These are phyloP conservation scores for Neofusicoccum cordaticola DNA, from an alignment of 2,329 filamentous ascomycete species.

Conservation along the genomic window DNA sequence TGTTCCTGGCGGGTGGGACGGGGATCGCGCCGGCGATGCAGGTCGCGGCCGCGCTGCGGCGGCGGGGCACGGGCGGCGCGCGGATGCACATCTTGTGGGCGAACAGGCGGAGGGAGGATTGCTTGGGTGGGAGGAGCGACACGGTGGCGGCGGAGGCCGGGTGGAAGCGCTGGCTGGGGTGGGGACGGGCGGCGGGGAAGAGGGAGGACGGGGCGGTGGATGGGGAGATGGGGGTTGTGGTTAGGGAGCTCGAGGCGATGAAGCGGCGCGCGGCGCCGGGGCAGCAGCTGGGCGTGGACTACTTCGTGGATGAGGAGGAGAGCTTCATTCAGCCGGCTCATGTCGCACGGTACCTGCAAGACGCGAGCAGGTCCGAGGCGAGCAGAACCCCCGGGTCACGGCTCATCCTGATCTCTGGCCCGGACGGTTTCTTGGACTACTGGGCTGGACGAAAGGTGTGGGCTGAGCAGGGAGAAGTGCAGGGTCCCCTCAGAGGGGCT, in stretches of 20 bases:
- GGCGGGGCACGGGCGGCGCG: slow-evolving; percentile 25
- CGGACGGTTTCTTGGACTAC: slow-evolving; percentile 80
- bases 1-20: slow-evolving; percentile 90
- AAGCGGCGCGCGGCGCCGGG: slow-evolving; percentile 45
- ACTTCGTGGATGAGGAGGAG: slow-evolving; percentile 80
- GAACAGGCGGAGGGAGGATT: slow-evolving; percentile 65
- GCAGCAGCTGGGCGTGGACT: slow-evolving; percentile 53
- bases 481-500: slow-evolving; percentile 71
- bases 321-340: slow-evolving; percentile 55
- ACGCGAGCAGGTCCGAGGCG: neutral
- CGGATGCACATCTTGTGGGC: slow-evolving; percentile 80
- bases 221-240: slow-evolving; percentile 49
- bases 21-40: slow-evolving; percentile 90
- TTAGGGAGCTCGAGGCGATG: slow-evolving; percentile 61
- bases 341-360: slow-evolving; percentile 27
- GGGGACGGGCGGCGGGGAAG: slow-evolving; percentile 7
- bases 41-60: slow-evolving; percentile 61
- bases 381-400: neutral
- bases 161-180: neutral
- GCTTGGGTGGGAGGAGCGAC: slow-evolving; percentile 57
- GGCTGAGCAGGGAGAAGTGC: slow-evolving; percentile 67
- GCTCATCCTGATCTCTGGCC: slow-evolving; percentile 81
- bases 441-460: slow-evolving; percentile 80
- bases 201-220: slow-evolving; percentile 25
- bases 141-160: slow-evolving; percentile 21